Base-by-base conservation (phyloP, 164 flowering plant genomes). In the Amborella trichopoda region DNA sequence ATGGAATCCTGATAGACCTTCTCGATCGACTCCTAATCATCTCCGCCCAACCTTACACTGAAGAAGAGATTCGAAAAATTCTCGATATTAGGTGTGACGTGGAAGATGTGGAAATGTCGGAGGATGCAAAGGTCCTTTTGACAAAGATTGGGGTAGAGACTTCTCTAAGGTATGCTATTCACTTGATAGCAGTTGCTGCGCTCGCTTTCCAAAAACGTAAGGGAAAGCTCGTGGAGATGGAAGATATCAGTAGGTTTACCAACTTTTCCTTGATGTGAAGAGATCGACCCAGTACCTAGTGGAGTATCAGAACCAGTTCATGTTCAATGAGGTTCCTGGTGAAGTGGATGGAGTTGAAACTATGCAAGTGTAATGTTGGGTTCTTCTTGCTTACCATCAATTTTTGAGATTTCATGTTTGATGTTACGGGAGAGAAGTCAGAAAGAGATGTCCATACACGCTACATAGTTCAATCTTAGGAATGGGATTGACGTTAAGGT, bases 21-120 rank as follows among this genome's bases (percentile, higher is more conserved):
- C 90, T 91, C n/a, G 94, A 91, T 43, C 84, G 95, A 24, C 69
- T 91, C 21, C 93, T 91, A 44, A 82, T 87, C 60, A 82, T 91
- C 65, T 38, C 89, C 8, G 87, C 98, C 2, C 75, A 83, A 40
- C 98, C 98, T 5, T 87, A 83, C 49, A 75, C 82, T 2, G 78
- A 72, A 40, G 93, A 80, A 13, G 96, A 86, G 40, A 81, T 86
- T 17, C 68, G 73, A 3, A 74, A 79, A 58, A 82, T 84, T 48
- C 56, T 89, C 5, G 89, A 77, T 52, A 90, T 90, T 62, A 69
- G 95, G 50, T 70, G 81, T 75, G 86, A 86, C 61, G 97, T 85
- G 64, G 97, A 89, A 60, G 95, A 83, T 38, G 95, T 89, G 6
- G 97, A 89, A 22, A 77, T 89, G 83, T 63, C 81, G 5, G 95